Evolutionary conservation across 169 alveolate species (phyloP).

Genomic region (Cyclospora cayetanensis): DNA sequence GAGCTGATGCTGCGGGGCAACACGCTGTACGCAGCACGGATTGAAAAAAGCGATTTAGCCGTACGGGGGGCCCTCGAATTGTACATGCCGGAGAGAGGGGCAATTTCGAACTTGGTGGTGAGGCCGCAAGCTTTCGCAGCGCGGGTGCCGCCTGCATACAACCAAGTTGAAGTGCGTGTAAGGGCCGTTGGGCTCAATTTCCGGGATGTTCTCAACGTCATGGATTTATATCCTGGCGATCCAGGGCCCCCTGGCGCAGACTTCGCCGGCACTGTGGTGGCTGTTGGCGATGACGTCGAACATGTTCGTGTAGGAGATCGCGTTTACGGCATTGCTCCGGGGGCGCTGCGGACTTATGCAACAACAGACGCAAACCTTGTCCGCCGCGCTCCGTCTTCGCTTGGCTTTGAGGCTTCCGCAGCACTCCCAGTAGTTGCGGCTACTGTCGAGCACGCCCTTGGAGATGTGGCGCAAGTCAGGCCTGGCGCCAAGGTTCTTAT

Average conservation of each 20-base stretch:
- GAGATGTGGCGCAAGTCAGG: conserved; percentile 79
- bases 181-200: conserved; percentile 79
- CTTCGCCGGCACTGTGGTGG: conserved; percentile 78
- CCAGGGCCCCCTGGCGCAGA: conserved; percentile 87
- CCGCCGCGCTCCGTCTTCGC: not conserved
- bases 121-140: conserved; percentile 75
- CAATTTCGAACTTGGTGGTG: conserved; percentile 72
- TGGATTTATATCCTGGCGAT: conserved; percentile 84
- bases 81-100: conserved; percentile 74
- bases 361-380: conserved; percentile 19
- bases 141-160: conserved; percentile 67
- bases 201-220: conserved; percentile 79
- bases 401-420: conserved; percentile 76
- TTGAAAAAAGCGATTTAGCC: conserved; percentile 47
- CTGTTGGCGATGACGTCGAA: conserved; percentile 74
- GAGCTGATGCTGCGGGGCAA: conserved; percentile 63
- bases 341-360: not conserved
- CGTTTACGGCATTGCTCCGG: conserved; percentile 79
- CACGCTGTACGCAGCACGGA: conserved; percentile 63
- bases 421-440: conserved; percentile 79
- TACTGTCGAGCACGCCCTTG: conserved; percentile 79
- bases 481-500: conserved; percentile 75
- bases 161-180: conserved; percentile 71
- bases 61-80: conserved; percentile 72
- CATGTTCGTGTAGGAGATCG: conserved; percentile 73